Evolutionary conservation across 176 grass and related monocot genomes (phyloP).

Genomic region (Olyra latifolia): DNA sequence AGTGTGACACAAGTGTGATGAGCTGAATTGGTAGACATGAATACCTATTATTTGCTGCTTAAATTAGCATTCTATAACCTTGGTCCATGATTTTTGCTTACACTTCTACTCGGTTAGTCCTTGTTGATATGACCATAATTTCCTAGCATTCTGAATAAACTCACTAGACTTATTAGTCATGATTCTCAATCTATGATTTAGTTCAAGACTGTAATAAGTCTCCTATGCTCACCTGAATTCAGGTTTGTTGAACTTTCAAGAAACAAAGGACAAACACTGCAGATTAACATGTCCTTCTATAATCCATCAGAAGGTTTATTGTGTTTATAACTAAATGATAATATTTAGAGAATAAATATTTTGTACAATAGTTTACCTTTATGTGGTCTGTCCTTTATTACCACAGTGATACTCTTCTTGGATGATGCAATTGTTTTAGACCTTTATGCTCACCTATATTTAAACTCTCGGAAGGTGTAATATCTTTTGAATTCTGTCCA

Average conservation of each 20-base stretch:
- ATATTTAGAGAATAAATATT: background rate
- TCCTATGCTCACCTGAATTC: too few relatives aligned
- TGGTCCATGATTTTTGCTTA: too few relatives aligned
- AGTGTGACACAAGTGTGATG: too few relatives aligned
- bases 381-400: slow-evolving; percentile 46
- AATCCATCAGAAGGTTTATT: background rate
- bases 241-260: background rate
- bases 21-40: too few relatives aligned
- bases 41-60: too few relatives aligned
- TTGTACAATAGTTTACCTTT: slow-evolving; percentile 63
- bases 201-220: too few relatives aligned
- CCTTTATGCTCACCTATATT: slow-evolving; percentile 66
- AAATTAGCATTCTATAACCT: too few relatives aligned
- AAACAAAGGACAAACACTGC: background rate
- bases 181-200: too few relatives aligned
- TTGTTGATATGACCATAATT: background rate
- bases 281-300: background rate
- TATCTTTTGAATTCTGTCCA: slow-evolving; percentile 49
- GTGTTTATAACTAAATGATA: background rate
- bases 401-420: slow-evolving; percentile 30
- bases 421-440: slow-evolving; percentile 46
- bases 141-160: background rate
- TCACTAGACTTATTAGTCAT: background rate
- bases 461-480: slow-evolving; percentile 41
- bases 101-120: too few relatives aligned